phyloP scores from a whole-genome alignment of 495 filamentous ascomycete genomes.

The Penicillium silybi region DNA sequence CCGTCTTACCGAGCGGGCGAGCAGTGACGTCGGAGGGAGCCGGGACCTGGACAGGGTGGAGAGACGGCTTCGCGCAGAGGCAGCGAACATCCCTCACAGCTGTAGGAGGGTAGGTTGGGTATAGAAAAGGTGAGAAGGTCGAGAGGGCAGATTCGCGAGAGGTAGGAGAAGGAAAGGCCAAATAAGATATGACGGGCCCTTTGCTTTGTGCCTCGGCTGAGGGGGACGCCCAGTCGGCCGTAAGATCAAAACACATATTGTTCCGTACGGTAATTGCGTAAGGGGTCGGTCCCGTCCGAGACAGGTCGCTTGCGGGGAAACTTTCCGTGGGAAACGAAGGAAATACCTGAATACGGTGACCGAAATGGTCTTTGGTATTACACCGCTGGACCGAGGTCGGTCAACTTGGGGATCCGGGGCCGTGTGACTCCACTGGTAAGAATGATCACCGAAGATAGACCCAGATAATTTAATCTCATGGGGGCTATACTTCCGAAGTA shows the following conservation, averaged over 20 bases:
- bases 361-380: not conserved
- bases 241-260: slow-evolving; percentile 7
- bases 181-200: slow-evolving; percentile 3
- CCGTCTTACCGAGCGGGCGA: slow-evolving; percentile 38
- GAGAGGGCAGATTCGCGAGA: not conserved
- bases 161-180: not conserved
- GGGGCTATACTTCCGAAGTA: not conserved
- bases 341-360: slow-evolving; percentile 12
- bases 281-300: slow-evolving; percentile 11
- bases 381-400: slow-evolving; percentile 21
- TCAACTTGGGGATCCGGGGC: not conserved
- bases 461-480: not conserved
- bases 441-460: not conserved
- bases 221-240: slow-evolving; percentile 3
- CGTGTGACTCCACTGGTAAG: not conserved
- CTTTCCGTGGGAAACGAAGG: slow-evolving; percentile 11
- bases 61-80: slow-evolving; percentile 46
- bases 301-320: not conserved
- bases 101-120: slow-evolving; percentile 8
- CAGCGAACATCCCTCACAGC: slow-evolving; percentile 45
- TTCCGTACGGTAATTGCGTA: not conserved
- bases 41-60: slow-evolving; percentile 40
- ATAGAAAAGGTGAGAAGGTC: slow-evolving; percentile 7
- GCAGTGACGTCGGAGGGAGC: slow-evolving; percentile 38
- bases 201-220: slow-evolving; percentile 15